These are phyloP conservation scores for Alliaria petiolata DNA, from an alignment of 345 rosid species.

Conservation along the genomic window DNA sequence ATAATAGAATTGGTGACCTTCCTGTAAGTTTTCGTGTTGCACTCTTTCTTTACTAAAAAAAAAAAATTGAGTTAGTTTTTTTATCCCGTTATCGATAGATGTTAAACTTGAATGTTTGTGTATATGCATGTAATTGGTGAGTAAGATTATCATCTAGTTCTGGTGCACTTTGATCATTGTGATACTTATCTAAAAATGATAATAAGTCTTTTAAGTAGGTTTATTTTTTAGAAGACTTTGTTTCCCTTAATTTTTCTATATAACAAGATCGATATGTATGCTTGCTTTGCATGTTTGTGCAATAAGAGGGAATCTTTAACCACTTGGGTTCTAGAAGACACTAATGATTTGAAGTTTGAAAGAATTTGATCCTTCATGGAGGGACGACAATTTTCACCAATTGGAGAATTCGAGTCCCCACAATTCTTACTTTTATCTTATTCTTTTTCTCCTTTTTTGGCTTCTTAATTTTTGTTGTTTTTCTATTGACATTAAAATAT, in stretches of 20 bases:
- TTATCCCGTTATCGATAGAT: not conserved
- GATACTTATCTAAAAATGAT: not conserved
- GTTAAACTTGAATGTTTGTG: not conserved
- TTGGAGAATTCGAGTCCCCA: slow-evolving; percentile 30
- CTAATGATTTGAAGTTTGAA: slow-evolving; percentile 36
- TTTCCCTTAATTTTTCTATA: not conserved
- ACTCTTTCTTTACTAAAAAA: no score
- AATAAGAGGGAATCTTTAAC: slow-evolving; percentile 27
- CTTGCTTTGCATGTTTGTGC: slow-evolving; percentile 7
- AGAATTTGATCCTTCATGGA: slow-evolving; percentile 33
- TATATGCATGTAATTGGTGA: not conserved
- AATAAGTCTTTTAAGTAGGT: not conserved
- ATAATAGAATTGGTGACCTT: no score
- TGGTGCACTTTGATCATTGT: not conserved
- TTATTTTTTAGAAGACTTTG: not conserved
- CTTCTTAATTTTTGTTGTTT: not conserved
- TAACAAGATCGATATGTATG: slow-evolving; percentile 7
- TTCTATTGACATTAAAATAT: not conserved
- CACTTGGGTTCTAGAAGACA: slow-evolving; percentile 38
- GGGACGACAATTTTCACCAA: slow-evolving; percentile 32
- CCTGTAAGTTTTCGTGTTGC: no score
- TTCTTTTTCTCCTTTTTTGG: not conserved
- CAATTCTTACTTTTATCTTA: slow-evolving; percentile 27
- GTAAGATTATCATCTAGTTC: no score
- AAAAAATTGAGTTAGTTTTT: not conserved